Conservation (phyloP, 192 early-diverging fungal genomes). For the Backusella westeae region DNA sequence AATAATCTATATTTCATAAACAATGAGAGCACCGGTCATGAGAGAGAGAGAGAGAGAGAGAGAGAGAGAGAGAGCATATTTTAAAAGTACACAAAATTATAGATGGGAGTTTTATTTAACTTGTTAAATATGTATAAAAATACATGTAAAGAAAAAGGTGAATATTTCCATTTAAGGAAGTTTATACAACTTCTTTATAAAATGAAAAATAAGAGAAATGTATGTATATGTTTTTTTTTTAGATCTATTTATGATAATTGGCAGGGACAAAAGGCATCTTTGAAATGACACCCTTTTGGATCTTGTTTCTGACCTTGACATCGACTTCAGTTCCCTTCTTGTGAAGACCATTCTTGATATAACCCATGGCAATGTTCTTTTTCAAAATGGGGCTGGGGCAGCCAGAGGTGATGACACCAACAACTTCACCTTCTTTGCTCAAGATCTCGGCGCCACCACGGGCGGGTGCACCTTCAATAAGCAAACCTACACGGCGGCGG, state of each 20-base stretch:
- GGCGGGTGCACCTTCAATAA: conserved; percentile 93
- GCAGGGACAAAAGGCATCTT: conserved; percentile 97
- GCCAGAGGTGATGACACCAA: conserved; percentile 91
- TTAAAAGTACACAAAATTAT: conserved; percentile 1
- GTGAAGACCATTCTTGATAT: conserved; percentile 85
- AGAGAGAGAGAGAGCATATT: neutral
- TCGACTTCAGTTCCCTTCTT: conserved; percentile 89
- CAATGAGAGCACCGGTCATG: neutral
- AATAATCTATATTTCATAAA: neutral
- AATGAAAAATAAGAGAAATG: neutral
- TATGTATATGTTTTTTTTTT: neutral
- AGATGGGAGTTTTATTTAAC: neutral
- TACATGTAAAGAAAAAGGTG: neutral
- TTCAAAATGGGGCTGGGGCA: conserved; percentile 88
- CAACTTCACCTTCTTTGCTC: conserved; percentile 54
- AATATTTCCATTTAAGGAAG: neutral
- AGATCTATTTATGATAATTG: conserved; percentile 67
- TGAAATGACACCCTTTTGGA: conserved; percentile 78
- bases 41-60: neutral
- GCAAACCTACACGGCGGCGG: conserved; percentile 83
- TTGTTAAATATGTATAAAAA: neutral
- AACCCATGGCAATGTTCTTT: conserved; percentile 98
- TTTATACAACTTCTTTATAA: neutral
- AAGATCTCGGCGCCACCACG: conserved; percentile 73
- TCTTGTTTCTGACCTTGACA: conserved; percentile 86